Evolutionary conservation across 179 eudicot genomes (phyloP), one percentile per base, ranked within the genome.

Genomic region (Amaranthus tricolor): DNA sequence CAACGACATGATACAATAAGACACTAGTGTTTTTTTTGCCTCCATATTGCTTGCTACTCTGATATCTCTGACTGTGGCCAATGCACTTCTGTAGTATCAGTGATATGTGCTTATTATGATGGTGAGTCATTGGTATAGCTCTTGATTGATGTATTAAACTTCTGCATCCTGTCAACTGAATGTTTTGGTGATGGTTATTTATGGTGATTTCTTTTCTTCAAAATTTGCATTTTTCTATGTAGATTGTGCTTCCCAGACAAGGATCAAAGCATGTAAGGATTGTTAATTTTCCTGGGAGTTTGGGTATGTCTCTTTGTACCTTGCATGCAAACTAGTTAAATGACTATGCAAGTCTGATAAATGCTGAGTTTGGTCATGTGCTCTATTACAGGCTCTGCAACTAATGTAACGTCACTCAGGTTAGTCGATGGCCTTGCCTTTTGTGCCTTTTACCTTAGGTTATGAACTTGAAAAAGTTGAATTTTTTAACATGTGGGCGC

Each of bases 161-260:
- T 76, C 48, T 77, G 1, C 16, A 59, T 45, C 55, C 59, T 60
- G 53, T 48, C 66, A 49, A 49, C 57, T 16, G 64, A 16, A 40
- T 6, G 1, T 61, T 54, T 14, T 52, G 75, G 11, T 66, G 61
- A 50, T 61, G 62, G 5, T 49, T 51, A 17, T 55, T 47, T 72
- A 14, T 19, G 55, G 21, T 49, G 7, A 49, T n/a, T 40, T 40
- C 50, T 24, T 62, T 53, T 75, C 50, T 74, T 45, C 45, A 62
- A n/a, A 70, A 9, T 68, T 63, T 57, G 55, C 51, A 61, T 70
- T 21, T 65, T 47, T 44, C 47, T 66, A 31, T 83, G 63, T 74
- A 86, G 88, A 52, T 77, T 74, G 70, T 66, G 49, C 72, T 74
- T 74, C 76, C 72, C 54, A 78, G 79, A 73, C 61, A 71, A 77